phyloP scores from a whole-genome alignment of 2,329 filamentous ascomycete species.

The Simplicillium aogashimaense region DNA sequence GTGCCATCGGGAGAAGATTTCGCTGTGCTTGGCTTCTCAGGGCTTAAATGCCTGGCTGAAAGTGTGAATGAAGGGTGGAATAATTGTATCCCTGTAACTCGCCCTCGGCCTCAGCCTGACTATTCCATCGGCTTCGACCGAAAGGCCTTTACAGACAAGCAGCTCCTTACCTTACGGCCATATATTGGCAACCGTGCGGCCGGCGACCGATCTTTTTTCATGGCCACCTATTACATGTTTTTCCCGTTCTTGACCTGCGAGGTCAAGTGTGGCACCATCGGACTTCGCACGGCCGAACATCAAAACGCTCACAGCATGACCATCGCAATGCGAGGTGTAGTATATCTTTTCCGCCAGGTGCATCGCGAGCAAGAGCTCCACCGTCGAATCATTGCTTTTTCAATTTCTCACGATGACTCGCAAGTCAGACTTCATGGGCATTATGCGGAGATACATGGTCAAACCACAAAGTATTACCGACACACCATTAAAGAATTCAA shows the following conservation, averaged over 20 bases:
- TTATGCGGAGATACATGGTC: conserved; percentile 1
- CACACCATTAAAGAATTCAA: not conserved
- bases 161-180: conserved; percentile 25
- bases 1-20: not conserved
- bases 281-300: conserved; percentile 23
- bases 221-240: conserved; percentile 32
- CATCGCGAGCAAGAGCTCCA: conserved; percentile 21
- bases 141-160: conserved; percentile 27
- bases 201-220: conserved; percentile 26
- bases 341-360: conserved; percentile 24
- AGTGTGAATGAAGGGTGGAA: conserved; percentile 30
- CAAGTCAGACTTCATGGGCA: conserved; percentile 1
- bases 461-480: not conserved
- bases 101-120: conserved; percentile 27
- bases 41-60: conserved; percentile 11
- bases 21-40: not conserved
- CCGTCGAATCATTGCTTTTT: conserved; percentile 17
- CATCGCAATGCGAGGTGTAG: conserved; percentile 22
- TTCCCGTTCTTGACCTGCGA: conserved; percentile 36
- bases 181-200: conserved; percentile 19
- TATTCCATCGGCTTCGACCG: conserved; percentile 27
- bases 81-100: conserved; percentile 22
- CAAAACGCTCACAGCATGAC: conserved; percentile 17
- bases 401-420: conserved; percentile 2
- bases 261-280: conserved; percentile 28